These are phyloP conservation scores for Chrysosporium keratinophilum DNA, from an alignment of 2,329 filamentous ascomycete species.

Conservation along the genomic window DNA sequence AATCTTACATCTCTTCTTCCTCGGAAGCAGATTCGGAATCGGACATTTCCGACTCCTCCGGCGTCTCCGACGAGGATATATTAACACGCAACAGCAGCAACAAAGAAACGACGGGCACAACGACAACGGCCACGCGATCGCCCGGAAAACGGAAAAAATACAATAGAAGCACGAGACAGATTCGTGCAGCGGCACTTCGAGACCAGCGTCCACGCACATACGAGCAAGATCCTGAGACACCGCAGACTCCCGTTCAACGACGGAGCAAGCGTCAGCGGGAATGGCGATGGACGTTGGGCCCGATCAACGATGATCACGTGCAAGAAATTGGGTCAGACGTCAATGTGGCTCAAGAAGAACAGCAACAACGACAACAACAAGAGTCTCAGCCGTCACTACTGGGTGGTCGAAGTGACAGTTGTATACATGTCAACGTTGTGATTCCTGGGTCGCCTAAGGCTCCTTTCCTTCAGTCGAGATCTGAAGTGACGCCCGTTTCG, in stretches of 20 bases:
- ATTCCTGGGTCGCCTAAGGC: background rate
- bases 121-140: background rate
- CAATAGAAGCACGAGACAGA: constrained; percentile 21
- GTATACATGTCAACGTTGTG: background rate
- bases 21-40: constrained; percentile 23
- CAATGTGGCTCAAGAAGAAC: background rate
- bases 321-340: background rate
- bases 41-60: constrained; percentile 24
- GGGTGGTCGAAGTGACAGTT: background rate
- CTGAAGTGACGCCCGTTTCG: background rate
- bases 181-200: constrained; percentile 32
- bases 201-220: constrained; percentile 30
- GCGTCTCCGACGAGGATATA: constrained; percentile 27
- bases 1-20: constrained; percentile 7
- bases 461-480: background rate
- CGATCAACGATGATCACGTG: constrained; percentile 25
- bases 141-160: constrained; percentile 12
- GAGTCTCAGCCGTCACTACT: background rate
- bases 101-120: background rate
- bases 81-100: constrained; percentile 14
- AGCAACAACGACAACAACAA: background rate
- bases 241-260: constrained; percentile 45
- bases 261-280: constrained; percentile 45
- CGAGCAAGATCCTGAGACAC: constrained; percentile 32
- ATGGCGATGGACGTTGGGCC: constrained; percentile 50